Percentiles rank a stretch among this genome's conserved stretches.
Conservation (phyloP, 768 basidiomycete genomes). For the Filobasidium floriforme region DNA sequence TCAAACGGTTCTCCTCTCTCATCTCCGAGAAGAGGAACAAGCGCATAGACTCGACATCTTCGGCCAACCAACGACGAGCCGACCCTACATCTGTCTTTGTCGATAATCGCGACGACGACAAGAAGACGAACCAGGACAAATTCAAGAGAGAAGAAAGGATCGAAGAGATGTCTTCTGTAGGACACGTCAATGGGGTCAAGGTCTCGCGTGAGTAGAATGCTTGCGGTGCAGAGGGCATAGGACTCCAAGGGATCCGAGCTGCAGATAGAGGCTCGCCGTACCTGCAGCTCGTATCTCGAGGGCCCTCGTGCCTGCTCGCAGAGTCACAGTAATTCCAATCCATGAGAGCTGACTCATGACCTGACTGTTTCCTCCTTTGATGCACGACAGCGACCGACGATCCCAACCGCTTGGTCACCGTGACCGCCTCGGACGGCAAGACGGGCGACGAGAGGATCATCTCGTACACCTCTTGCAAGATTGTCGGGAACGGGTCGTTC, state of each 20-base stretch:
- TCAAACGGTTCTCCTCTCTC: slow-evolving; percentile 11
- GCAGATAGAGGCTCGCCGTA: too few species aligned
- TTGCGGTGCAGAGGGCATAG: too few species aligned
- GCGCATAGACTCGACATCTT: background rate
- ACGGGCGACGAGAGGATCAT: slow-evolving; percentile 77
- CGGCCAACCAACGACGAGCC: background rate
- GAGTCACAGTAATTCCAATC: background rate
- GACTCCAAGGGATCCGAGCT: too few species aligned
- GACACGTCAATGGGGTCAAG: slow-evolving; percentile 41
- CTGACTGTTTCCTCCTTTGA: background rate
- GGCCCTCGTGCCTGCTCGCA: background rate
- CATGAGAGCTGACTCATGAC: background rate
- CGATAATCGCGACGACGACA: background rate
- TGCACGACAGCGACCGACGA: slow-evolving; percentile 56
- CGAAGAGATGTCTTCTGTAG: slow-evolving; percentile 4
- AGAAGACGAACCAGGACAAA: slow-evolving; percentile 2
- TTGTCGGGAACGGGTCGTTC: slow-evolving; percentile 97
- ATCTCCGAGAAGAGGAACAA: slow-evolving; percentile 8
- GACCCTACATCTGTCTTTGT: background rate
- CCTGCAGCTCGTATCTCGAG: too few species aligned
- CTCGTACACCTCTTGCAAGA: slow-evolving; percentile 93
- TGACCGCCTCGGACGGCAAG: slow-evolving; percentile 91
- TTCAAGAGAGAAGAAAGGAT: slow-evolving; percentile 1
- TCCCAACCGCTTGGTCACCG: slow-evolving; percentile 91
- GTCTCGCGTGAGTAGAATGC: slow-evolving; percentile 39